phyloP scores from a whole-genome alignment of 331 rosid species.

The Cydonia oblonga region DNA sequence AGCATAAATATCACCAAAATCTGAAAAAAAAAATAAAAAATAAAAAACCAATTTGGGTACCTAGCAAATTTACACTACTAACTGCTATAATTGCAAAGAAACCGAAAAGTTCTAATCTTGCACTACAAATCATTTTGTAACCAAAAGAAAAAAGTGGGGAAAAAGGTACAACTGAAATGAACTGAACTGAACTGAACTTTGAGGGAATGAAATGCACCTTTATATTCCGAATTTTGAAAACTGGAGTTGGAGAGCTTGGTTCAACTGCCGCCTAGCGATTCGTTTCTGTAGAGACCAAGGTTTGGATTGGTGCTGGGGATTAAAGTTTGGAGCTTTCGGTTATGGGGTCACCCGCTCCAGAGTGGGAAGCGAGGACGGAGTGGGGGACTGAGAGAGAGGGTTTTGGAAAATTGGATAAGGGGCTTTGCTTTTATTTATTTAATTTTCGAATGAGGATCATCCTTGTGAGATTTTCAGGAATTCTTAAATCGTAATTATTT shows the following conservation, averaged over 20 bases:
- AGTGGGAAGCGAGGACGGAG: background rate
- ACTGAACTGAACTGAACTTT: background rate
- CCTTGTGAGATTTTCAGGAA: no score
- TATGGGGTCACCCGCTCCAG: background rate
- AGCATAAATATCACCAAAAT: background rate
- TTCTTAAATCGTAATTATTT: no score
- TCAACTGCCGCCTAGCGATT: background rate
- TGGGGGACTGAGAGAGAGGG: background rate
- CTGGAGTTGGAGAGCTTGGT: background rate
- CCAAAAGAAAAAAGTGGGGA: background rate
- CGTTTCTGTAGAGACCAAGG: background rate
- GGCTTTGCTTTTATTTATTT: background rate
- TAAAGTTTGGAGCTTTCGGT: background rate
- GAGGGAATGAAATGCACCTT: background rate
- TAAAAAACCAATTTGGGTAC: background rate
- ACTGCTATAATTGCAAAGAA: background rate
- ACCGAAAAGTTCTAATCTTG: background rate
- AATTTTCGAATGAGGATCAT: no score
- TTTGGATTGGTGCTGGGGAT: background rate
- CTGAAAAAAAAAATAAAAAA: background rate
- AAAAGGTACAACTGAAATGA: no score
- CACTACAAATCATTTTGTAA: background rate
- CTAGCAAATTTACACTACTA: background rate
- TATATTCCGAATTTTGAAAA: background rate
- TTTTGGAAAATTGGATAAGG: background rate